These are phyloP conservation scores for Fusarium clavum DNA, from an alignment of 2,329 filamentous ascomycete genomes.

Conservation along the genomic window DNA sequence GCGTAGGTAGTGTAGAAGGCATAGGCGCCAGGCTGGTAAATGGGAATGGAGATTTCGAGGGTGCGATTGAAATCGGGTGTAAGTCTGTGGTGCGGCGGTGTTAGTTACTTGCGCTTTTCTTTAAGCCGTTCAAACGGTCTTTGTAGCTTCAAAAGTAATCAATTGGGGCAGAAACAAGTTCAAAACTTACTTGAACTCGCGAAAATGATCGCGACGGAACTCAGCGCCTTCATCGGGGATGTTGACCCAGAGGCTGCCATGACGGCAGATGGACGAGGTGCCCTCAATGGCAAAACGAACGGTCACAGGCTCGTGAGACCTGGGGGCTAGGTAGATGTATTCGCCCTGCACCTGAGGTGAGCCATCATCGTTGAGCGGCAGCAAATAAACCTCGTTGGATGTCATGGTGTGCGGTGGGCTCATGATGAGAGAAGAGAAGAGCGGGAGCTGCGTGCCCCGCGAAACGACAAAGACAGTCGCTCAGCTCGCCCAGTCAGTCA, in stretches of 20 bases:
- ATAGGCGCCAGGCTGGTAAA: constrained; percentile 86
- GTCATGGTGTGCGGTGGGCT: constrained; percentile 68
- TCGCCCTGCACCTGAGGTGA: constrained; percentile 88
- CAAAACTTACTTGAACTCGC: constrained; percentile 83
- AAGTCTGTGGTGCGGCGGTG: constrained; percentile 67
- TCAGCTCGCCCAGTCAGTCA: constrained; percentile 6
- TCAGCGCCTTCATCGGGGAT: constrained; percentile 80
- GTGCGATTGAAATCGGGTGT: constrained; percentile 92
- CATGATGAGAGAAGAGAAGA: constrained; percentile 59
- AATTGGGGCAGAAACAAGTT: constrained; percentile 5
- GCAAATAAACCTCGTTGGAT: constrained; percentile 81
- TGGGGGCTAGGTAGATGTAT: constrained; percentile 90
- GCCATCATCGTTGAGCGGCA: constrained; percentile 92
- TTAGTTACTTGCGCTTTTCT: neutral
- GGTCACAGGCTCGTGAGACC: constrained; percentile 77
- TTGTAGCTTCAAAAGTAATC: neutral
- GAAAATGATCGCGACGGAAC: constrained; percentile 84
- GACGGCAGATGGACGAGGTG: constrained; percentile 92
- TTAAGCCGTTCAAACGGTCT: neutral
- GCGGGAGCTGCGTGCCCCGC: constrained; percentile 46
- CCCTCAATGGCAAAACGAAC: constrained; percentile 93
- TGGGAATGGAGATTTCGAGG: constrained; percentile 89
- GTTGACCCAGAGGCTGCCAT: constrained; percentile 97
- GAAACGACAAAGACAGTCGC: constrained; percentile 42
- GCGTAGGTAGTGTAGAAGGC: constrained; percentile 95